phyloP scores from a whole-genome alignment of 2,329 filamentous ascomycete genomes.

The Trichoderma koningii region DNA sequence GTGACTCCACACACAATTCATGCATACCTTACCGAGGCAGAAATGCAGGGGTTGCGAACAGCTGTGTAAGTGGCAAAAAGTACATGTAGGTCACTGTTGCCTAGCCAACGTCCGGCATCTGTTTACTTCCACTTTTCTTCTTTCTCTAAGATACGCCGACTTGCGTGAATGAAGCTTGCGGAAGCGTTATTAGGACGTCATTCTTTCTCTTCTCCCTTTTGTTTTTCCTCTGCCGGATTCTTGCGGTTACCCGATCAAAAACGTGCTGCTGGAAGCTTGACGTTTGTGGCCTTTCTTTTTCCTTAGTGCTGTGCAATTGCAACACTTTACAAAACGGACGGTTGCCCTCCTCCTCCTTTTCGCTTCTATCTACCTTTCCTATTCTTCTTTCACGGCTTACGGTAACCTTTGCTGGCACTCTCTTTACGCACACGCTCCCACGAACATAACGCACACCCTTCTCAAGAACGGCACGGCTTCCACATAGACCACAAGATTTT shows the following conservation, averaged over 20 bases:
- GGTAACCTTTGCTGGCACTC: background rate
- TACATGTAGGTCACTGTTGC: background rate
- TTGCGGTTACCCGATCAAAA: background rate
- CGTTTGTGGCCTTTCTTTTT: background rate
- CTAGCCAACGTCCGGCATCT: slow-evolving; percentile 22
- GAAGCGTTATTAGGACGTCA: slow-evolving; percentile 13
- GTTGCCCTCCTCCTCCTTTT: background rate
- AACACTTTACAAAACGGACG: slow-evolving; percentile 14
- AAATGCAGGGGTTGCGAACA: background rate
- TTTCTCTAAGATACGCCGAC: background rate
- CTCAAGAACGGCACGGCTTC: background rate
- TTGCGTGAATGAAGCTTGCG: background rate
- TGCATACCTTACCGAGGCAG: background rate
- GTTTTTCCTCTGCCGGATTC: background rate
- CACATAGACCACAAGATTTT: background rate
- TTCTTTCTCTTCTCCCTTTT: background rate
- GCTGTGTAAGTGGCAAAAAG: background rate
- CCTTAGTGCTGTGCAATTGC: background rate
- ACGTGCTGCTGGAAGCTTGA: background rate
- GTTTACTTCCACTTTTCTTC: slow-evolving; percentile 19
- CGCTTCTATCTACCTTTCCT: background rate
- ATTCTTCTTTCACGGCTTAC: background rate
- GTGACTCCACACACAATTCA: slow-evolving; percentile 18
- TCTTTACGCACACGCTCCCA: too few relatives aligned
- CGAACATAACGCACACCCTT: too few relatives aligned